Evolutionary conservation across 1,284 basidiomycete species (phyloP), one percentile per base, ranked within the genome.

Genomic region (Rhizopogon hawkerae): DNA sequence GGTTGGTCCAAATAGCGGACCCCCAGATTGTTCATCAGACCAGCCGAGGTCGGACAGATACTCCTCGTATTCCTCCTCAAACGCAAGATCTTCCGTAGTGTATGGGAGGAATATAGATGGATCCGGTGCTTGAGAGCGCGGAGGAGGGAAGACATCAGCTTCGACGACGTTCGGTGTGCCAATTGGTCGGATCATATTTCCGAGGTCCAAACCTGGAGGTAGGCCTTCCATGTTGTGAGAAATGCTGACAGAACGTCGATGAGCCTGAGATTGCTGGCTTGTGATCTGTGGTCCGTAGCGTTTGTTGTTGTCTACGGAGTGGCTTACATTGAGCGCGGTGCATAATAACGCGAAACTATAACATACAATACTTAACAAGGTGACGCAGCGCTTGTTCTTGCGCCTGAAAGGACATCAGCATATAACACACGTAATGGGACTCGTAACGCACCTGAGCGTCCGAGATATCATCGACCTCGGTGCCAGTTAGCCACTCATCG

Each of bases 301-400:
- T 59, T 83, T 83, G 50, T 74, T 86, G 62, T 90, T 91, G 61
- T 90, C 87, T 90, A 41, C 45, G 43, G 41, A 48, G 51, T 8
- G 54, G 48, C 35, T 9, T 52, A 31, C 48, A 49, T 14, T 44
- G 46, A 36, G 10, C 10, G 5, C 10, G 23, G 35, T 46, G 38
- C 10, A 14, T 33, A 35, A 14, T 31, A 24, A 29, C 21, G 34
- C 35, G 31, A 5, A 38, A 39, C 38, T 46, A 47, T 55, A 11
- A 24, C 33, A 68, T 64, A 91, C 90, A 98, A 69, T 96, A 98
- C 60, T 93, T 92, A 56, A 98, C 89, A 24, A 99, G 76, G 56
- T 91, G 84, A 23, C 95, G 84, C 24, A 98, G 74, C n/a, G 95
- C 93, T 63, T 92, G 87, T 64, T 99, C 96, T 75, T 98, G 95